These are phyloP conservation scores for Suhomyces maxii DNA, from an alignment of 1,139 yeast species.

Conservation along the genomic window DNA sequence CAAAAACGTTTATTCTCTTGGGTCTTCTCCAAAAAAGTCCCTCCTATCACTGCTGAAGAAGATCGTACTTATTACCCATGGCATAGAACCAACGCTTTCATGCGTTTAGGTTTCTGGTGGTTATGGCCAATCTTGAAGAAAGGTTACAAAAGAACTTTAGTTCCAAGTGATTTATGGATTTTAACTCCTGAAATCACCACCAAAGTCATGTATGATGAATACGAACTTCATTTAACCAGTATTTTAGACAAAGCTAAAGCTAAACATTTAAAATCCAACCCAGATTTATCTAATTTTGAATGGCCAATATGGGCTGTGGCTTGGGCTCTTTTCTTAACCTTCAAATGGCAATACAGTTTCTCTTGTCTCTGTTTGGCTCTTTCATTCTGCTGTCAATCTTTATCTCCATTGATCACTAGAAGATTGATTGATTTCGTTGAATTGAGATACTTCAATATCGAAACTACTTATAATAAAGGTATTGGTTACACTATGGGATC, in stretches of 20 bases:
- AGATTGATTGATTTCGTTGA: constrained; percentile 44
- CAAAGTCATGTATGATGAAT: constrained; percentile 37
- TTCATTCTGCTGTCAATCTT: constrained; percentile 40
- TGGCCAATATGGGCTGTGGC: constrained; percentile 44
- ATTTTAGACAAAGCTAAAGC: constrained; percentile 24
- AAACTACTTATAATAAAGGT: constrained; percentile 36
- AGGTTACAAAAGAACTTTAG: constrained; percentile 46
- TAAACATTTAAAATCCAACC: constrained; percentile 25
- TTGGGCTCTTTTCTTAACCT: constrained; percentile 38
- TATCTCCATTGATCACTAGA: constrained; percentile 44
- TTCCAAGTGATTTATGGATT: constrained; percentile 41
- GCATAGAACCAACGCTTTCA: constrained; percentile 26
- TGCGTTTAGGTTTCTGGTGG: constrained; percentile 41
- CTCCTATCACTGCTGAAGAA: constrained; percentile 35
- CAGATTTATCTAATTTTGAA: constrained; percentile 25
- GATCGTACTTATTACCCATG: constrained; percentile 43
- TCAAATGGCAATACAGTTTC: constrained; percentile 36
- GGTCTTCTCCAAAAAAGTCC: constrained; percentile 34
- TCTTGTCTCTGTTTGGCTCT: constrained; percentile 37
- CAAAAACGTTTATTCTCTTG: constrained; percentile 24
- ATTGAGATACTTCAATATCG: constrained; percentile 36
- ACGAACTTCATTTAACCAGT: constrained; percentile 26
- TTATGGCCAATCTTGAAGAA: constrained; percentile 39
- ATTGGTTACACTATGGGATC: constrained; percentile 45
- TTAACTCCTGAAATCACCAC: constrained; percentile 41